These are phyloP conservation scores for Rutidosis leptorrhynchoides DNA, from an alignment of 129 eudicot genomes.

Conservation along the genomic window DNA sequence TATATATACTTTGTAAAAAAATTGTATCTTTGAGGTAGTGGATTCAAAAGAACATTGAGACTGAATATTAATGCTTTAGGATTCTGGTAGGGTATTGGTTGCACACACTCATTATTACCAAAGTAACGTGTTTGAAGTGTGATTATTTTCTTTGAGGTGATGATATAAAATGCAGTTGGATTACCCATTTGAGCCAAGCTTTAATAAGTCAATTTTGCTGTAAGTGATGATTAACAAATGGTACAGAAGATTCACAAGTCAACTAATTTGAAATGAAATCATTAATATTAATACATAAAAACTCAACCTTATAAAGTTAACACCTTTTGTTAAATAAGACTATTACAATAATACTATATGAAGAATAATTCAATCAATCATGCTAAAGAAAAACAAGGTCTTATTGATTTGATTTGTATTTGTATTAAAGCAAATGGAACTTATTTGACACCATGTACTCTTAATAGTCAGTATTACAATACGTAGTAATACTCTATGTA, in stretches of 20 bases:
- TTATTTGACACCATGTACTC: conserved; percentile 24
- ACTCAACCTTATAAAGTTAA: conserved; percentile 16
- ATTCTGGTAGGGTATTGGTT: conserved; percentile 18
- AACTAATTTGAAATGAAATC: conserved; percentile 31
- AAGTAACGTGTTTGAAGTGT: conserved; percentile 27
- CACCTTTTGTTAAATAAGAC: conserved; percentile 6
- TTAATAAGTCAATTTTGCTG: conserved; percentile 31
- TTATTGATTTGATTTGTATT: conserved; percentile 23
- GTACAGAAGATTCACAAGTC: conserved; percentile 32
- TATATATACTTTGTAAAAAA: not conserved
- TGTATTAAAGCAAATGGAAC: conserved; percentile 15
- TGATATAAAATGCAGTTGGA: conserved; percentile 31
- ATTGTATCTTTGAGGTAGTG: conserved; percentile 25
- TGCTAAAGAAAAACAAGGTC: conserved; percentile 22
- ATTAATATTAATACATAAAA: conserved; percentile 17
- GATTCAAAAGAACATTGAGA: conserved; percentile 23
- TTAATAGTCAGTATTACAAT: not conserved
- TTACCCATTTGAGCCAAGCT: conserved; percentile 33
- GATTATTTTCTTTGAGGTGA: conserved; percentile 22
- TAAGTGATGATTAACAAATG: conserved; percentile 31
- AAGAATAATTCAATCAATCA: conserved; percentile 19
- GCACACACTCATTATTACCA: conserved; percentile 32
- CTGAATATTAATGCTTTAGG: conserved; percentile 19
- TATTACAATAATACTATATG: conserved; percentile 1
- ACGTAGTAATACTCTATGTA: conserved; percentile 8